Evolutionary conservation across 164 flowering plant genomes (phyloP).

Genomic region (Vitis vinifera): DNA sequence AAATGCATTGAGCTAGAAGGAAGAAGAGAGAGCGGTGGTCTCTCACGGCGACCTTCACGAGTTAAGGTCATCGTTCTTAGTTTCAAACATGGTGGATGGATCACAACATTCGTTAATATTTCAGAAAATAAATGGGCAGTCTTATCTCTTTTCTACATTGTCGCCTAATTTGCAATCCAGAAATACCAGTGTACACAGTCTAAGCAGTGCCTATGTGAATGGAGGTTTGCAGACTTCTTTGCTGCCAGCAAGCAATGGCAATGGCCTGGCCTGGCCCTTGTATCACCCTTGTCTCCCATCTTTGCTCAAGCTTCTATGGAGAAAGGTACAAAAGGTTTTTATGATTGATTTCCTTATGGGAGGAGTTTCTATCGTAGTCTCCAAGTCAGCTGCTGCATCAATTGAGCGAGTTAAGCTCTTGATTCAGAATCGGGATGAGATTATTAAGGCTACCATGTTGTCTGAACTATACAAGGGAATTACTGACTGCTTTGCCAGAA

Average conservation of each 20-base stretch:
- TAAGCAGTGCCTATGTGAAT: slow-evolving; percentile 31
- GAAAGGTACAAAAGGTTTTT: slow-evolving; percentile 30
- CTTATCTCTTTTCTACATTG: slow-evolving; percentile 42
- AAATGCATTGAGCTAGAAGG: too few relatives aligned
- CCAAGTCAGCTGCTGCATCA: slow-evolving; percentile 51
- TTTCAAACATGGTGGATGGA: slow-evolving; percentile 58
- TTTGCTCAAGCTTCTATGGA: slow-evolving; percentile 39
- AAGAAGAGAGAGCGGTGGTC: not conserved
- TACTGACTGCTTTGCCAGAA: slow-evolving; percentile 45
- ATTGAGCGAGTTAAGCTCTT: slow-evolving; percentile 45
- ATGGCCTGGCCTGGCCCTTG: slow-evolving; percentile 19
- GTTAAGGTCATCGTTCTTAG: slow-evolving; percentile 36
- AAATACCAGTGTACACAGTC: slow-evolving; percentile 24
- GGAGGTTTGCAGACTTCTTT: slow-evolving; percentile 32
- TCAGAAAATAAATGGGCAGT: slow-evolving; percentile 46
- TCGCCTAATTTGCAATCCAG: slow-evolving; percentile 40
- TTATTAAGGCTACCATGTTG: slow-evolving; percentile 42
- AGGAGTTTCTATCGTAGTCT: slow-evolving; percentile 54
- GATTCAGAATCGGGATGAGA: slow-evolving; percentile 49
- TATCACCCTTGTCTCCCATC: slow-evolving; percentile 26
- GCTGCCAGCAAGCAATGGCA: slow-evolving; percentile 19
- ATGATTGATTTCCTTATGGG: slow-evolving; percentile 51
- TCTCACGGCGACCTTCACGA: not conserved
- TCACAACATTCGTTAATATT: slow-evolving; percentile 42
- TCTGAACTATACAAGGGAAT: slow-evolving; percentile 52